Conservation (phyloP, 805 yeast species). For the Wickerhamia fluorescens region DNA sequence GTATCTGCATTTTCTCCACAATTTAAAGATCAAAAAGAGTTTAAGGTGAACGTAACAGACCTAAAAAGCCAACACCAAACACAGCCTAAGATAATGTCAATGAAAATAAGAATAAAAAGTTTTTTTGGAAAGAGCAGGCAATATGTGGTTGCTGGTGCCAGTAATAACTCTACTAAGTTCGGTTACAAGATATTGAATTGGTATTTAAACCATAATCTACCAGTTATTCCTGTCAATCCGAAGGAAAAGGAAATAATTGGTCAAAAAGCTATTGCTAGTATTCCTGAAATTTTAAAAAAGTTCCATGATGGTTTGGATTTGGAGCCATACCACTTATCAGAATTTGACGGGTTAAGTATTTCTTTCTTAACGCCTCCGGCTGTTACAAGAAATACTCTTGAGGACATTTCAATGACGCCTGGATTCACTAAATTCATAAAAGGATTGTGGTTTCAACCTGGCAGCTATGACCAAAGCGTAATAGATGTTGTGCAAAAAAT, state of each 20-base stretch:
- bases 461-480: slow-evolving; percentile 53
- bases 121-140: slow-evolving; percentile 48
- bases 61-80: too few species aligned
- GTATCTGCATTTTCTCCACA: too few species aligned
- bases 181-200: slow-evolving; percentile 65
- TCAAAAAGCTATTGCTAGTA: slow-evolving; percentile 26
- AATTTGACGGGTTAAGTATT: slow-evolving; percentile 43
- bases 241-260: slow-evolving; percentile 41
- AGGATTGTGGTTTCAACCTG: slow-evolving; percentile 82
- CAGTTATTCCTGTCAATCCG: slow-evolving; percentile 65
- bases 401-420: slow-evolving; percentile 32
- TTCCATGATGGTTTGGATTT: slow-evolving; percentile 12
- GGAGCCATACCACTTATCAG: slow-evolving; percentile 17
- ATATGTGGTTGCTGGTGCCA: slow-evolving; percentile 69
- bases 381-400: slow-evolving; percentile 36
- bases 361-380: slow-evolving; percentile 74
- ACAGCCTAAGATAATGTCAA: too few species aligned
- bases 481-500: slow-evolving; percentile 34
- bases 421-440: slow-evolving; percentile 35
- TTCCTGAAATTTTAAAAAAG: slow-evolving; percentile 22
- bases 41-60: too few species aligned
- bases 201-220: slow-evolving; percentile 52
- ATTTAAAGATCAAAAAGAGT: too few species aligned
- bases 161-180: slow-evolving; percentile 54
- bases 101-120: slow-evolving; percentile 26